Evolutionary conservation across 441 rosid genomes (phyloP), one percentile per base, ranked within the genome.

Genomic region (Syzygium syzygioides): DNA sequence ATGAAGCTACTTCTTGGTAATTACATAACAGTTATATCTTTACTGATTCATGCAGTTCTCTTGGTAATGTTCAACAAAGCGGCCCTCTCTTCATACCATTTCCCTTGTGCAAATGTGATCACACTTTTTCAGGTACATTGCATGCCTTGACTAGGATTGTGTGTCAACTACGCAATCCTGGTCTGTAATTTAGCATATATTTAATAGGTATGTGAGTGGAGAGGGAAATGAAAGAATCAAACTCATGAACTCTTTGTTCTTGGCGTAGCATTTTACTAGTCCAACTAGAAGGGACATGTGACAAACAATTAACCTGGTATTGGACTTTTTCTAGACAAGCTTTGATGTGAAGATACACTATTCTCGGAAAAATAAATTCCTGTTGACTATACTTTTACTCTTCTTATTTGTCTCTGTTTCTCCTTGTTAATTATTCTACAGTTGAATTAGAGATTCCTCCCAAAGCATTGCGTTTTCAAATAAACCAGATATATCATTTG

Each of bases 21-120:
- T 41, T 23, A 76, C 83, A 41, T 41, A n/a, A 76, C 83, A 23
- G 83, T 25, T 41, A 23, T 37, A 12, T 41, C 28, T 23, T 41
- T 76, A 23, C 83, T 45, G 5, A 2, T 76, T 41, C 52, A 41
- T 92, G 91, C 95, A 96, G 98, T 95, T 87, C 95, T 96, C 89
- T 93, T 96, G 87, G 93, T 95, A 57, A 89, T 98, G 92, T 97
- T 98, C 96, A 98, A 98, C 90, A 98, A 97, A 95, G 99, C 99
- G 60, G 99, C 99, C 86, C 98, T 98, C 86, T 98, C 99, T 86
- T 95, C 98, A 50, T 97, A 96, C 89, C 91, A 88, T 30, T 98
- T 97, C 92, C 99, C 98, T 0, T 93, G 92, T 90, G 99, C 96
- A 34, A 97, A 96, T 91, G 95, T 94, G 34, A 95, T 98, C 91